Conservation (phyloP, 1,139 yeast genomes). For the Spathaspora sp. region DNA sequence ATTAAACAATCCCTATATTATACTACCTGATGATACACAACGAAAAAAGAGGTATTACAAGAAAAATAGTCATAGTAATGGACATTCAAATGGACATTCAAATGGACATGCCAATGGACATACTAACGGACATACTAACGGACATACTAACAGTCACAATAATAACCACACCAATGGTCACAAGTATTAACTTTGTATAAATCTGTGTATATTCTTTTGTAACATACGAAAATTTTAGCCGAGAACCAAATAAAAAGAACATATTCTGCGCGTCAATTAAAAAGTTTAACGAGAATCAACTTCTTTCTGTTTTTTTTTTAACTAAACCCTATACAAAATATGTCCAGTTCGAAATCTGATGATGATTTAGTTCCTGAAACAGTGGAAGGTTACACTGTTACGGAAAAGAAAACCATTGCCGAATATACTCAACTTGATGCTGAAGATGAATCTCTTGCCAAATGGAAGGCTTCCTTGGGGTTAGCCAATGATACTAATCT, state of each 20-base stretch:
- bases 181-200: too few species aligned
- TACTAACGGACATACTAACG: too few species aligned
- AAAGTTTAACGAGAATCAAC: too few species aligned
- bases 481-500: constrained; percentile 53
- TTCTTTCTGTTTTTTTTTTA: not conserved
- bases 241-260: not conserved
- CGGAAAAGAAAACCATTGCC: constrained; percentile 81
- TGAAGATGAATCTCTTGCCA: constrained; percentile 85
- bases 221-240: too few species aligned
- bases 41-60: constrained; percentile 5
- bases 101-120: not conserved
- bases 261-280: too few species aligned
- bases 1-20: constrained; percentile 33
- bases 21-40: constrained; percentile 21
- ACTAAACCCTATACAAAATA: not conserved
- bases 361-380: constrained; percentile 67
- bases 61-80: not conserved
- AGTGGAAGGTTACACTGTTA: constrained; percentile 70
- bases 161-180: not conserved
- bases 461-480: constrained; percentile 92
- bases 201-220: not conserved
- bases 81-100: not conserved
- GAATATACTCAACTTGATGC: constrained; percentile 86
- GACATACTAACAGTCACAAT: too few species aligned
- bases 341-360: constrained; percentile 18